Evolutionary conservation across 2,329 filamentous ascomycete genomes (phyloP).

Genomic region (Pseudogymnoascus sp.): DNA sequence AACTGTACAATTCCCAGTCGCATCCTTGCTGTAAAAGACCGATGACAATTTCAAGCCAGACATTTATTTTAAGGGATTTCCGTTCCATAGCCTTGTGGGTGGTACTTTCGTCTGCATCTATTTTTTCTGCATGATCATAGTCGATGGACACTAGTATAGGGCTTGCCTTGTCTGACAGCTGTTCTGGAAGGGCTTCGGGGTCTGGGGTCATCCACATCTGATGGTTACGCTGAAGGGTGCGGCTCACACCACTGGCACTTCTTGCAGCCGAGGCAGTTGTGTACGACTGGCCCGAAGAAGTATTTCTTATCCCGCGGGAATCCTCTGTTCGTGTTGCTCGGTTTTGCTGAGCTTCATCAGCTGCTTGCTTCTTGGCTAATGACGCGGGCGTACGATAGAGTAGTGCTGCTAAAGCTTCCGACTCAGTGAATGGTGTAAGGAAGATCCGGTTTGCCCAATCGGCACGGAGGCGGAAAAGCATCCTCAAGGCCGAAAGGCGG

Average conservation of each 20-base stretch:
- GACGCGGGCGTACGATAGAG: slow-evolving; percentile 56
- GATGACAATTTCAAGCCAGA: slow-evolving; percentile 70
- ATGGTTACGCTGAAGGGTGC: slow-evolving; percentile 33
- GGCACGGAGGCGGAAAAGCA: slow-evolving; percentile 74
- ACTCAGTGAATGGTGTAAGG: slow-evolving; percentile 61
- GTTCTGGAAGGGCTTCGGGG: slow-evolving; percentile 43
- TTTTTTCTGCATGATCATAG: not conserved
- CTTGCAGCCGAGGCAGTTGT: slow-evolving; percentile 27
- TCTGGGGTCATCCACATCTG: slow-evolving; percentile 54
- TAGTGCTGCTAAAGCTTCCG: slow-evolving; percentile 61
- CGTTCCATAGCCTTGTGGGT: not conserved
- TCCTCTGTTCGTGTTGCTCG: slow-evolving; percentile 31
- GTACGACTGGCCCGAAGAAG: slow-evolving; percentile 24
- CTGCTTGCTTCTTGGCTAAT: slow-evolving; percentile 34
- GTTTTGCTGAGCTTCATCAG: slow-evolving; percentile 33
- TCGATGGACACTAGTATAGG: slow-evolving; percentile 22
- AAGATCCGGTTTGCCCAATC: slow-evolving; percentile 73
- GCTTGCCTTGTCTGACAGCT: slow-evolving; percentile 27
- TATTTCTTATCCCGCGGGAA: slow-evolving; percentile 25
- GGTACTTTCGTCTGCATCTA: slow-evolving; percentile 10
- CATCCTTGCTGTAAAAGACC: slow-evolving; percentile 64
- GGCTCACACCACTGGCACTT: slow-evolving; percentile 20
- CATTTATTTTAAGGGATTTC: slow-evolving; percentile 19
- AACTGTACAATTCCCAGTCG: slow-evolving; percentile 91
- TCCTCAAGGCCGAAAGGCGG: slow-evolving; percentile 64